These are phyloP conservation scores for Silybum marianum DNA, from an alignment of 129 eudicot species.

Conservation along the genomic window DNA sequence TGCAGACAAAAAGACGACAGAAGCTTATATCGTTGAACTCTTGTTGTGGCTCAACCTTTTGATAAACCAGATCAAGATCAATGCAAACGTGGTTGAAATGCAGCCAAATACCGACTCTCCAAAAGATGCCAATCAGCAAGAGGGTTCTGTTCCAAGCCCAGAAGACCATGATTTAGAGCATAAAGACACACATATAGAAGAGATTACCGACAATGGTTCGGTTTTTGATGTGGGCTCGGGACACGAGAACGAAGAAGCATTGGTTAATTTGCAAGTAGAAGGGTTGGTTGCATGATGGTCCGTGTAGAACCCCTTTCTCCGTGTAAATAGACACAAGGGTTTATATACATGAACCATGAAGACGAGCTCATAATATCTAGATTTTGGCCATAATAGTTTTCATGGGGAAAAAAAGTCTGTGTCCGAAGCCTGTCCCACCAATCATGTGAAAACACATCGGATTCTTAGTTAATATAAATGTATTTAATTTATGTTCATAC, in stretches of 20 bases:
- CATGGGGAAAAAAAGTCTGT: not conserved
- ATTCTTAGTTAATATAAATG: not conserved
- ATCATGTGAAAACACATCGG: not conserved
- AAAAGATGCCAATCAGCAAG: constrained; percentile 20
- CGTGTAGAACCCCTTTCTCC: not conserved
- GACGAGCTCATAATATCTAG: constrained; percentile 1
- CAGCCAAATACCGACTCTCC: constrained; percentile 40
- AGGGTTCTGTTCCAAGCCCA: not conserved
- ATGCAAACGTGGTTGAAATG: constrained; percentile 19
- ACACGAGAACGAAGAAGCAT: not conserved
- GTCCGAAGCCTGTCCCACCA: not conserved
- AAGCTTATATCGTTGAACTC: constrained; percentile 60
- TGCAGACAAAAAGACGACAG: constrained; percentile 72
- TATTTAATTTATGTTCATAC: not conserved
- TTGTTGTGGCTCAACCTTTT: constrained; percentile 73
- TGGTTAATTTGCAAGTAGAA: constrained; percentile 7
- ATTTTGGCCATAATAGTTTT: not conserved
- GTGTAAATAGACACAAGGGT: constrained; percentile 7
- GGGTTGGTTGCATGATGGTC: constrained; percentile 8
- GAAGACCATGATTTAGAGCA: constrained; percentile 14
- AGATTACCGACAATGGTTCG: not conserved
- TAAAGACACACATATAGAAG: not conserved
- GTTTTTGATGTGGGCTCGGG: constrained; percentile 26
- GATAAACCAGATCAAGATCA: constrained; percentile 42
- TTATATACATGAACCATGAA: constrained; percentile 1